Conservation (phyloP, 2,329 filamentous ascomycete species). For the Ceratocystiopsis brevicomis region DNA sequence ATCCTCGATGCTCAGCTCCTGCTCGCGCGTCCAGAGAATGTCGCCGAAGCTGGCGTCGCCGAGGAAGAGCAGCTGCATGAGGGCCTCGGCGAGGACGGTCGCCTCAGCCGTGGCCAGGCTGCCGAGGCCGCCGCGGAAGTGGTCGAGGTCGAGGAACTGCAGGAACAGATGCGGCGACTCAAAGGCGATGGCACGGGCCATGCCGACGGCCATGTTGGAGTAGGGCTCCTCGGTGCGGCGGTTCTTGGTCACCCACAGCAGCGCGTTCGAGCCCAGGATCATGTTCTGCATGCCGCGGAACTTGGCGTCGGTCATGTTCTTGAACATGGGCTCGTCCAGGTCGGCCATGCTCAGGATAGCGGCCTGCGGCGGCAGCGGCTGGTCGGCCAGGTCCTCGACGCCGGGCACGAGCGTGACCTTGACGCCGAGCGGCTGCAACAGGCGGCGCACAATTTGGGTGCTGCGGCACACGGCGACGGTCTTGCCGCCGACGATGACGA, state of each 20-base stretch:
- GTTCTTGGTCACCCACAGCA: conserved; percentile 13
- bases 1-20: conserved; percentile 12
- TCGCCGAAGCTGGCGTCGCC: conserved; percentile 3
- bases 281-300: conserved; percentile 9
- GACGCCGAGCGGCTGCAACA: conserved; percentile 3
- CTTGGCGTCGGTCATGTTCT: conserved; percentile 7
- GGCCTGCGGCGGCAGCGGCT: not conserved
- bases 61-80: conserved; percentile 7
- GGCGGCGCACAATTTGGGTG: conserved; percentile 2
- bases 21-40: conserved; percentile 6
- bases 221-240: conserved; percentile 7
- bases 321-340: conserved; percentile 12
- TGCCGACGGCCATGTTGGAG: conserved; percentile 10
- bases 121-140: conserved; percentile 1
- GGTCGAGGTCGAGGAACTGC: conserved; percentile 11
- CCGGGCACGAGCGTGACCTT: not conserved
- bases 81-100: conserved; percentile 3
- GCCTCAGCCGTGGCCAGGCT: not conserved
- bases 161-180: conserved; percentile 11
- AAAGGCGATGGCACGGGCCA: conserved; percentile 8
- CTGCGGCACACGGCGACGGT: conserved; percentile 1
- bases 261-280: conserved; percentile 1
- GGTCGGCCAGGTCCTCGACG: not conserved
- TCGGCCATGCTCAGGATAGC: conserved; percentile 11
- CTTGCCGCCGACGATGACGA: conserved; percentile 10